These are phyloP conservation scores for Lobosporangium transversale DNA, from an alignment of 192 early-diverging fungal genomes.

Conservation along the genomic window DNA sequence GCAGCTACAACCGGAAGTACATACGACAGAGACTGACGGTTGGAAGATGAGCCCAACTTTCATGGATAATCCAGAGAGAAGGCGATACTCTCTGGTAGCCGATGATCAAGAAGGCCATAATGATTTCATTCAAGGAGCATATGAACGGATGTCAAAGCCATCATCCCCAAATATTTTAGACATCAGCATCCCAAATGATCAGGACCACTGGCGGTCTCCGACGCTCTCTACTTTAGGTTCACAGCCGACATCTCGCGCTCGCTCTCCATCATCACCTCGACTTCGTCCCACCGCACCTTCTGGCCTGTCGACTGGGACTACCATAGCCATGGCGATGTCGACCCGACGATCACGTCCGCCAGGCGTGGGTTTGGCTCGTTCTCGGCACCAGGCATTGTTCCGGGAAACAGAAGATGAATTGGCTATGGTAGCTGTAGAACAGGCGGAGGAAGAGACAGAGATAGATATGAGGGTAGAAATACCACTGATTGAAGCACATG, in stretches of 20 bases:
- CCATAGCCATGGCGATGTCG: constrained; percentile 2
- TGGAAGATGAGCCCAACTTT: too few species aligned
- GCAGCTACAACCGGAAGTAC: too few species aligned
- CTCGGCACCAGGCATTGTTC: background rate
- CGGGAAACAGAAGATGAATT: background rate
- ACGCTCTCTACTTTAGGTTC: constrained; percentile 32
- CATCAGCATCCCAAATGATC: constrained; percentile 11
- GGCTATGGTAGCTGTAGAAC: background rate
- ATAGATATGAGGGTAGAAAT: constrained; percentile 12
- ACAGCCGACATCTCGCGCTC: background rate
- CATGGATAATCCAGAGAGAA: too few species aligned
- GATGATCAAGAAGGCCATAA: too few species aligned
- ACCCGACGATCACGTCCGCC: background rate
- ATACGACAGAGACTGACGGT: too few species aligned
- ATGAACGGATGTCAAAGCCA: too few species aligned
- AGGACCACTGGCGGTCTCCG: constrained; percentile 44
- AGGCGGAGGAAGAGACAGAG: background rate
- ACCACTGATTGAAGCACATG: constrained; percentile 26
- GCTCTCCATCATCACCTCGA: background rate
- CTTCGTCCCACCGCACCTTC: too few species aligned
- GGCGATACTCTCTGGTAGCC: too few species aligned
- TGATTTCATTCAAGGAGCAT: too few species aligned
- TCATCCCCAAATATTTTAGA: too few species aligned
- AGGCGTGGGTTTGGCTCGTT: background rate
- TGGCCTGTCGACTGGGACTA: background rate